phyloP scores from a whole-genome alignment of 305 asterid species.

The Ruellia speciosa region DNA sequence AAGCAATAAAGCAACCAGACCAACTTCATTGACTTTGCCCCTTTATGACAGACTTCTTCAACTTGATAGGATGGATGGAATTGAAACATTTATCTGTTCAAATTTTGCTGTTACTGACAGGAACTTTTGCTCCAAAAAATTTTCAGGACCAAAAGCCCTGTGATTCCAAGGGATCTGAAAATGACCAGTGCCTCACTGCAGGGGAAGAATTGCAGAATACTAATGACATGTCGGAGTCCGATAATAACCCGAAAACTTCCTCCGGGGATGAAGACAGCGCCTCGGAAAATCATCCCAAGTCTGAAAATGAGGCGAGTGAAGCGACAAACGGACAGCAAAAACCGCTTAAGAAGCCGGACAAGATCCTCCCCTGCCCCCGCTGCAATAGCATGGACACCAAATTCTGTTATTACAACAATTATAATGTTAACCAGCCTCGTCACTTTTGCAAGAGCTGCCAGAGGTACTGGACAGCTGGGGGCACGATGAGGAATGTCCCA shows the following conservation, averaged over 20 bases:
- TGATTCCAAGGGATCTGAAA: conserved; percentile 22
- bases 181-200: conserved; percentile 21
- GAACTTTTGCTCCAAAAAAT: conserved; percentile 11
- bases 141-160: conserved; percentile 34
- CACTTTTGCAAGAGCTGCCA: conserved; percentile 86
- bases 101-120: conserved; percentile 12
- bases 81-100: not conserved
- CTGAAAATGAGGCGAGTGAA: conserved; percentile 33
- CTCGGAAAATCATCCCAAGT: conserved; percentile 22
- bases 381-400: conserved; percentile 87
- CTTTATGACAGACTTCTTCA: not conserved
- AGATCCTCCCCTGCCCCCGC: conserved; percentile 83
- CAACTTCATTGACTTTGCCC: not conserved
- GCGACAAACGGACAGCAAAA: conserved; percentile 29
- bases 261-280: conserved; percentile 31
- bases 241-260: conserved; percentile 25
- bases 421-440: conserved; percentile 74
- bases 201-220: conserved; percentile 27
- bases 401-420: conserved; percentile 83
- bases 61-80: not conserved
- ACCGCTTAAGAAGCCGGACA: conserved; percentile 69
- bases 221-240: conserved; percentile 21
- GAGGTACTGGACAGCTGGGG: conserved; percentile 82
- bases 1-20: not conserved
- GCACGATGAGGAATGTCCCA: conserved; percentile 61